phyloP scores from a whole-genome alignment of 768 basidiomycete species.

The Hygrocybe punicea region DNA sequence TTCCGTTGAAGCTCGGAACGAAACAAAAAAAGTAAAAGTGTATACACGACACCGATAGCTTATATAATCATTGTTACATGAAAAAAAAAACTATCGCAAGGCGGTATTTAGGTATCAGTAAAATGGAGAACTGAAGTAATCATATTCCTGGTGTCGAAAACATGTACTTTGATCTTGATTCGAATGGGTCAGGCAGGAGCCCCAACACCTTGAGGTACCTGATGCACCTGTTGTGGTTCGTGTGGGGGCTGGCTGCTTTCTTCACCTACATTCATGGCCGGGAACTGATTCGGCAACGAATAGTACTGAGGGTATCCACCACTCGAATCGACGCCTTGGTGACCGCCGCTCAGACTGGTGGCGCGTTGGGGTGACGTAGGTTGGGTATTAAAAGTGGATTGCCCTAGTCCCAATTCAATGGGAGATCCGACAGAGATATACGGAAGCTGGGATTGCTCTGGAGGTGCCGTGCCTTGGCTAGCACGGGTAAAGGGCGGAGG shows the following conservation, averaged over 20 bases:
- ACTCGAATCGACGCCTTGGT: not conserved
- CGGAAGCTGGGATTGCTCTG: not conserved
- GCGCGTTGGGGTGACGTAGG: constrained; percentile 1
- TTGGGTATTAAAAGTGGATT: not conserved
- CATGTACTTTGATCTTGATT: not conserved
- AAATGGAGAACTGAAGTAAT: too few species aligned
- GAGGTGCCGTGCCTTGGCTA: not conserved
- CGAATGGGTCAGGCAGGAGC: not conserved
- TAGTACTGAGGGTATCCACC: constrained; percentile 9
- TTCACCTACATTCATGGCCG: constrained; percentile 26
- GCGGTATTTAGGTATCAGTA: too few species aligned
- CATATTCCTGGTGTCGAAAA: not conserved
- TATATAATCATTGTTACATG: too few species aligned
- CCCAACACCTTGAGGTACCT: constrained; percentile 1
- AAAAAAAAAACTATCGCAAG: too few species aligned
- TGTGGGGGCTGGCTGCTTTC: not conserved
- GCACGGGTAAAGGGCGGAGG: not conserved
- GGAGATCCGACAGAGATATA: not conserved
- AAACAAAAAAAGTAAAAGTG: too few species aligned
- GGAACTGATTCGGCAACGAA: constrained; percentile 26
- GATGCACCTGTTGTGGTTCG: not conserved
- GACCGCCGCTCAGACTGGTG: constrained; percentile 5
- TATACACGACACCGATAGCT: too few species aligned
- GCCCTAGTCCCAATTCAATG: not conserved
- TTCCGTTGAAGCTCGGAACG: too few species aligned